A percentile compares a stretch with the other conserved stretches of the same genome.
phyloP scores from a whole-genome alignment of 306 rosid genomes.

The Trifolium subterraneum region DNA sequence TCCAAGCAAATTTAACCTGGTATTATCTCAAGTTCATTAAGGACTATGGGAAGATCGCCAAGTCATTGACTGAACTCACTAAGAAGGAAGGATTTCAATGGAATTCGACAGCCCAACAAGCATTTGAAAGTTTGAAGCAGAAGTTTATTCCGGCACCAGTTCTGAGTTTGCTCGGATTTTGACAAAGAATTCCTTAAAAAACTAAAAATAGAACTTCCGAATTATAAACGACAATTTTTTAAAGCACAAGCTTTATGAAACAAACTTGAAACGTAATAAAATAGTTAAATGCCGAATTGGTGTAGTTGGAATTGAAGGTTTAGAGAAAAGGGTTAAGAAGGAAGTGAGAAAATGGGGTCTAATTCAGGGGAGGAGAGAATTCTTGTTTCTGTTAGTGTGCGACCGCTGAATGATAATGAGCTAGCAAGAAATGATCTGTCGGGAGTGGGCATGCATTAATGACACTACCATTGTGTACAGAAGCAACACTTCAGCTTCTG shows the following conservation, averaged over 20 bases:
- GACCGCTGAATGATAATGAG: slow-evolving; percentile 88
- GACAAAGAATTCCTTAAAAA: no score
- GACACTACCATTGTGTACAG: slow-evolving; percentile 75
- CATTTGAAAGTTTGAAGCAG: no score
- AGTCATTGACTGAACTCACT: no score
- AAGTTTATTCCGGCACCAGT: no score
- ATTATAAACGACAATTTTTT: no score
- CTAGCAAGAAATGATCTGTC: slow-evolving; percentile 66
- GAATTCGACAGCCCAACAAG: no score
- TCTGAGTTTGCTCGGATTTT: no score
- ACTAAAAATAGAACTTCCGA: no score
- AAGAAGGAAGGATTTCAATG: no score
- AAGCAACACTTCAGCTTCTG: slow-evolving; percentile 80
- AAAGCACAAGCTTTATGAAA: slow-evolving; percentile 28
- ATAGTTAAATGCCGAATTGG: slow-evolving; percentile 40
- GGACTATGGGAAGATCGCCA: no score
- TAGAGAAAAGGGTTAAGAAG: slow-evolving; percentile 30
- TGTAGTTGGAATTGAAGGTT: slow-evolving; percentile 48
- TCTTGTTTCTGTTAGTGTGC: slow-evolving; percentile 80
- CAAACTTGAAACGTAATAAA: slow-evolving; percentile 37
- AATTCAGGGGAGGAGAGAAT: slow-evolving; percentile 71
- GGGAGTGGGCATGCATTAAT: slow-evolving; percentile 90
- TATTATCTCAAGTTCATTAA: no score
- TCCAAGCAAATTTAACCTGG: no score
- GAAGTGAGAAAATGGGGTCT: slow-evolving; percentile 64